Base-by-base conservation (phyloP, 2,329 filamentous ascomycete genomes). In the Acarospora socialis region DNA sequence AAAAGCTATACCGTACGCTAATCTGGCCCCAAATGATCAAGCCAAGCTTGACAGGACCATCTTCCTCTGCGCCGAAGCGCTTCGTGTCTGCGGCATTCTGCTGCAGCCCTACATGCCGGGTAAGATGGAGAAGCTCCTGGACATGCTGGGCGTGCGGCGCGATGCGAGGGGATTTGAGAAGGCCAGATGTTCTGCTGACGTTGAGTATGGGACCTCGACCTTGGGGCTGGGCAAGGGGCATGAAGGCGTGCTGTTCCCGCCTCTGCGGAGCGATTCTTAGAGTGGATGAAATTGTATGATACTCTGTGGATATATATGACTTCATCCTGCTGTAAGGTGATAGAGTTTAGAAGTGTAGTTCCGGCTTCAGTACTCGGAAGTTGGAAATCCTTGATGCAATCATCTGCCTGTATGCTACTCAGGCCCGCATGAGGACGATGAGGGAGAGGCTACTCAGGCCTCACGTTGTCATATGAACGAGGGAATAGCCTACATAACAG, bases 101-200 rank as follows among this genome's bases (percentile, higher is more conserved):
- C 60, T 98, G 26, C 86, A 93, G 53, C 84, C 90, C 1, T 81
- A 86, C 48, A 92, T 98, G 68, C 90, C 90, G 0, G 64, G 60
- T 23, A 92, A 92, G 54, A 70, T 82, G 28, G 56, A 57, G 7
- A 60, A 71, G 42, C 55, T 94, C 19, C 67, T 98, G 1, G 78
- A 93, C 50, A 68, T 77, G 46, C 60, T 98, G 6, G 77, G 80
- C 1, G 84, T 98, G 4, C 57, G 61, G 23, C 35, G 26, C 3
- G 51, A 60, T 6, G 63, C 68, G 7, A 69, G 68, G 32, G 68
- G 61, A 0, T 68, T 83, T 37, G 59, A 66, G 12, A 68, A 73
- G 49, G 77, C 82, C 4, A 50, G 43, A 16, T 57, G 75, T 17
- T 73, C 73, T 2, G 63, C 56, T 6, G 90, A 95, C 55, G 47